Percentiles rank a stretch among this genome's conserved stretches.
phyloP scores from a whole-genome alignment of 345 rosid species.

The Corchorus olitorius region DNA sequence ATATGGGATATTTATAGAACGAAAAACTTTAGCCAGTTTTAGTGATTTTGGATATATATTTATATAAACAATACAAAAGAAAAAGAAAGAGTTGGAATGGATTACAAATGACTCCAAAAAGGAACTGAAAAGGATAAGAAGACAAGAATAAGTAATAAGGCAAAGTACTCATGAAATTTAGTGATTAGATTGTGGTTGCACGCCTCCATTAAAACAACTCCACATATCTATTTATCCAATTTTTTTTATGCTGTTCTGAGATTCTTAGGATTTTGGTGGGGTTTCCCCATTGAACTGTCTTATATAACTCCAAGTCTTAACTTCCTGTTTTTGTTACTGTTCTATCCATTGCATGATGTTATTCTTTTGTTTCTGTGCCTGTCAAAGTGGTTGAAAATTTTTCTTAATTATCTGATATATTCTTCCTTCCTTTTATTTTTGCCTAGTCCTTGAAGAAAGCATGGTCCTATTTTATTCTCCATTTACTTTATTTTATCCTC shows the following conservation, averaged over 20 bases:
- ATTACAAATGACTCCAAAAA: not conserved
- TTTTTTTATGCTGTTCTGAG: not conserved
- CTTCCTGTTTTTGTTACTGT: conserved; percentile 14
- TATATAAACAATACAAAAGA: no score
- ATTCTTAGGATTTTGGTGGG: conserved; percentile 21
- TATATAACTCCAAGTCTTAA: not conserved
- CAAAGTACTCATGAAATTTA: not conserved
- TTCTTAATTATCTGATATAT: not conserved
- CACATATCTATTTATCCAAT: not conserved
- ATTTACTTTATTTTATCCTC: no score
- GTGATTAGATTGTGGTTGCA: conserved; percentile 26
- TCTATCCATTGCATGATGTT: conserved; percentile 27
- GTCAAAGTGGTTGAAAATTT: conserved; percentile 8
- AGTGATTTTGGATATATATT: no score
- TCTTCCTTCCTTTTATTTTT: not conserved
- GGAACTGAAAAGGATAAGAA: not conserved
- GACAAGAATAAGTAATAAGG: not conserved
- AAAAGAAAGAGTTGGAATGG: not conserved
- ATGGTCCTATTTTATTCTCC: no score
- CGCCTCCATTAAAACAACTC: conserved; percentile 26
- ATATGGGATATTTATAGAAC: no score
- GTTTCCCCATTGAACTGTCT: conserved; percentile 12
- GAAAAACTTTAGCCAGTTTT: no score
- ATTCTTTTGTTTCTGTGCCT: conserved; percentile 7
- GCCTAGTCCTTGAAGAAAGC: no score